A percentile compares a stretch with the other conserved stretches of the same genome.
Evolutionary conservation across 192 early-diverging fungal genomes (phyloP).

Genomic region (Gamsiella multidivaricata): DNA sequence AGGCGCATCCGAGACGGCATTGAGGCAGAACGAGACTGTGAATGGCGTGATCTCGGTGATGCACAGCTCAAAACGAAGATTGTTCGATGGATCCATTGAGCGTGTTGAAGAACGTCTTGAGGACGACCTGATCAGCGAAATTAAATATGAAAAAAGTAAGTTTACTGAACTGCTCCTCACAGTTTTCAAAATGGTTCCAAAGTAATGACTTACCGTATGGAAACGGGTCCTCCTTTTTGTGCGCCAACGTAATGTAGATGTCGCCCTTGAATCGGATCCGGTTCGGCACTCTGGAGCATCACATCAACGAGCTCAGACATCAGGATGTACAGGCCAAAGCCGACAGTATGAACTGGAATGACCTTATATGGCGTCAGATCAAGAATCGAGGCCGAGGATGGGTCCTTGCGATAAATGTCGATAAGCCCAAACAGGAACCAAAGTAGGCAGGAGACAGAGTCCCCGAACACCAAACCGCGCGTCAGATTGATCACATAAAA

Average conservation of each 20-base stretch:
- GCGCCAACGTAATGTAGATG: constrained; percentile 45
- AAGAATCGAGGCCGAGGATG: constrained; percentile 35
- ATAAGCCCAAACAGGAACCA: constrained; percentile 52
- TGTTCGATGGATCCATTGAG: constrained; percentile 17
- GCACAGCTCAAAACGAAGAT: constrained; percentile 48
- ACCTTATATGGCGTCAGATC: constrained; percentile 48
- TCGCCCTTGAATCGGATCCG: constrained; percentile 41
- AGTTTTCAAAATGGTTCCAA: no score
- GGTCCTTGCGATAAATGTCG: constrained; percentile 48
- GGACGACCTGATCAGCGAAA: constrained; percentile 1
- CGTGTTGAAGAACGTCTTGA: constrained; percentile 14
- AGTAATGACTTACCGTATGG: constrained; percentile 41
- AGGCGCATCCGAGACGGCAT: constrained; percentile 37
- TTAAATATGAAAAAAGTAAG: not conserved
- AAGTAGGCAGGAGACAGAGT: constrained; percentile 47
- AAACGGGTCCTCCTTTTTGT: constrained; percentile 39
- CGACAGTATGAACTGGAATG: constrained; percentile 52
- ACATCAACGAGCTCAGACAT: constrained; percentile 54
- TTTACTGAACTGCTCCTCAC: no score
- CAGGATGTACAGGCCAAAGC: constrained; percentile 51
- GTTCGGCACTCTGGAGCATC: constrained; percentile 51
- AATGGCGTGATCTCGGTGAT: constrained; percentile 51
- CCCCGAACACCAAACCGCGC: constrained; percentile 47
- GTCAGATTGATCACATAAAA: constrained; percentile 56
- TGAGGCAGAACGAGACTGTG: constrained; percentile 46